Evolutionary conservation across 768 basidiomycete species (phyloP).

Genomic region (Cystofilobasidium bisporidii): DNA sequence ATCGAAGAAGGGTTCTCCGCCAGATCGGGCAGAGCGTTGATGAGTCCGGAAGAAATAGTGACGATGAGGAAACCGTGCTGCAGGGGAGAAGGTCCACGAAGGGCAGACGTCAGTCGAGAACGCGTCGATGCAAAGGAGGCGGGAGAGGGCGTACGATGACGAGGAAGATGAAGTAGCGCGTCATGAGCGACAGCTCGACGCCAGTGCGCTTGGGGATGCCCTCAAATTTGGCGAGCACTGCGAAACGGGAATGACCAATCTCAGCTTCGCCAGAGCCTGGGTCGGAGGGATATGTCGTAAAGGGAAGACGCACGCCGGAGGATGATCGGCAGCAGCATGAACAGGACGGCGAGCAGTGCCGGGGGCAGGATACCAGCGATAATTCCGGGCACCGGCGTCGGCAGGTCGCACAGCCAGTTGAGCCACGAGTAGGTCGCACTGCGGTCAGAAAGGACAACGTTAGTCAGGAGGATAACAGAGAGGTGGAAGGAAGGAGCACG

Average conservation of each 20-base stretch:
- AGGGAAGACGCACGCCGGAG: constrained; percentile 50
- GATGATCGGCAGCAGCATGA: constrained; percentile 78
- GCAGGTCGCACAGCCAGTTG: constrained; percentile 70
- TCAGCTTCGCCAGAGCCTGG: not conserved
- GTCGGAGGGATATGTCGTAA: not conserved
- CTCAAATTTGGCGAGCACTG: constrained; percentile 69
- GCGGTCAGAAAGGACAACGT: too few relatives aligned
- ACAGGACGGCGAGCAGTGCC: constrained; percentile 74
- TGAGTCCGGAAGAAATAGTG: constrained; percentile 71
- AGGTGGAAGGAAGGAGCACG: too few relatives aligned
- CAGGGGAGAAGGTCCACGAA: not conserved
- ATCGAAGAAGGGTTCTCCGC: constrained; percentile 59
- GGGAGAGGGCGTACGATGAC: constrained; percentile 55
- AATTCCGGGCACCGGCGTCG: constrained; percentile 35
- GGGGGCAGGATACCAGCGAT: constrained; percentile 68
- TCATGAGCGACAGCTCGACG: constrained; percentile 84
- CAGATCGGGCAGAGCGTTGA: constrained; percentile 57
- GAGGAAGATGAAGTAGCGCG: constrained; percentile 82
- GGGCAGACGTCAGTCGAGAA: not conserved
- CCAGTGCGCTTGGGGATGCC: constrained; percentile 77
- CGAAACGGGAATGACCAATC: not conserved
- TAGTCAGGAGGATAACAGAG: too few relatives aligned
- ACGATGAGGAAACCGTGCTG: constrained; percentile 92
- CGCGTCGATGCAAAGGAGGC: not conserved
- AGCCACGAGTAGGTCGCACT: constrained; percentile 55